Evolutionary conservation across 2,329 filamentous ascomycete species (phyloP).

Genomic region (Fusarium sp.): DNA sequence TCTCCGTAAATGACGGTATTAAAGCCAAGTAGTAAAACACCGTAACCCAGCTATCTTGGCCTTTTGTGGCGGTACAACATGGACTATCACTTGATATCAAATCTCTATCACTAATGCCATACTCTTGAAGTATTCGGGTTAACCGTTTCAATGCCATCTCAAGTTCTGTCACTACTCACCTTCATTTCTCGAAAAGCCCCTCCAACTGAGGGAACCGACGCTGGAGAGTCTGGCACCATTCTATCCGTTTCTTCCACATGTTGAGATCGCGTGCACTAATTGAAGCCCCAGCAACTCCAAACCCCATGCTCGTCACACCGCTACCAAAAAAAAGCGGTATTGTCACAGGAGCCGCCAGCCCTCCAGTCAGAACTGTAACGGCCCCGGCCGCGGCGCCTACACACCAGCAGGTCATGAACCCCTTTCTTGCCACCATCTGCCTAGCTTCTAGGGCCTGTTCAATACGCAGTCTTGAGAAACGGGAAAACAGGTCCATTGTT

Average conservation of each 20-base stretch:
- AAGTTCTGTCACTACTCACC: no score
- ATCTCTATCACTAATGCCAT: neutral
- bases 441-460: neutral
- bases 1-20: no score
- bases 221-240: neutral
- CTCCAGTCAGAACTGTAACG: neutral
- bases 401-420: neutral
- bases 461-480: neutral
- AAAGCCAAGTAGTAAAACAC: no score
- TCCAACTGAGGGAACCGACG: neutral
- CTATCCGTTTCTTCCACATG: neutral
- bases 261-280: neutral
- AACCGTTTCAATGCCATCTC: neutral
- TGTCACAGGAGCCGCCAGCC: neutral
- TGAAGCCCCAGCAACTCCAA: fast-evolving
- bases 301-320: neutral
- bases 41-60: no score
- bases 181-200: neutral
- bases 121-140: neutral
- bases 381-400: neutral
- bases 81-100: neutral
- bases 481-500: neutral
- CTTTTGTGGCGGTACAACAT: neutral
- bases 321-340: neutral
- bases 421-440: fast-evolving